Conservation (phyloP, 2,329 filamentous ascomycete species). For the Venturia asperata region DNA sequence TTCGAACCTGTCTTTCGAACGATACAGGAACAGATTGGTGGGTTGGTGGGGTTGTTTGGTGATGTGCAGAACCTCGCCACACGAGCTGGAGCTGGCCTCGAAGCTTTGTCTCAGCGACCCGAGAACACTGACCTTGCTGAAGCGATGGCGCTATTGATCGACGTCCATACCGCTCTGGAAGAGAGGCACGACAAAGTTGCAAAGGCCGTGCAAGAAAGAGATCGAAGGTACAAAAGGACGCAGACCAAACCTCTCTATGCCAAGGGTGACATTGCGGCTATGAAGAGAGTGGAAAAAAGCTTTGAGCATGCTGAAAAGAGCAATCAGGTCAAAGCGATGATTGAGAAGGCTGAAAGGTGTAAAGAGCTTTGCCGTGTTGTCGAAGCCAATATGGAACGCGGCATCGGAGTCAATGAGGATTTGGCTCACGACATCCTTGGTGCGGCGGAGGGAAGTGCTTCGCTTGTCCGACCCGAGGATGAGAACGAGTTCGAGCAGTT, state of each 20-base stretch:
- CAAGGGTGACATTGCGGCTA: slow-evolving; percentile 43
- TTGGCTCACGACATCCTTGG: slow-evolving; percentile 44
- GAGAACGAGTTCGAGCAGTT: not conserved
- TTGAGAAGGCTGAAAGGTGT: slow-evolving; percentile 43
- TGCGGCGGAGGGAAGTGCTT: slow-evolving; percentile 31
- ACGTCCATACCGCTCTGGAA: slow-evolving; percentile 44
- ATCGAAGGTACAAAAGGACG: slow-evolving; percentile 48
- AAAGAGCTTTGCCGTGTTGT: slow-evolving; percentile 45
- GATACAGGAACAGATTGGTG: slow-evolving; percentile 44
- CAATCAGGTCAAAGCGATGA: slow-evolving; percentile 43
- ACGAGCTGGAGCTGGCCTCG: slow-evolving; percentile 10
- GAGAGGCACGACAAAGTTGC: slow-evolving; percentile 43
- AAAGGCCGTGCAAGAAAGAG: slow-evolving; percentile 46
- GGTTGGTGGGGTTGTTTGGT: slow-evolving; percentile 42
- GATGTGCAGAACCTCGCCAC: slow-evolving; percentile 37
- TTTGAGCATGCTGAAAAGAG: slow-evolving; percentile 46
- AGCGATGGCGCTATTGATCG: slow-evolving; percentile 39
- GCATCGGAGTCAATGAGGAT: slow-evolving; percentile 46
- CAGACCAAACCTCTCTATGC: slow-evolving; percentile 47
- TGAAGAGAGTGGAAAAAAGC: slow-evolving; percentile 41
- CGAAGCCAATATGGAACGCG: slow-evolving; percentile 44
- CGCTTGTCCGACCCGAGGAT: slow-evolving; percentile 27
- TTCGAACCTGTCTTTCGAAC: slow-evolving; percentile 45
- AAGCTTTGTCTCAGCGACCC: slow-evolving; percentile 21
- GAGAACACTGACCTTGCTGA: slow-evolving; percentile 25